Base-by-base conservation (phyloP, 2,329 filamentous ascomycete species). In the Ceratocystis papillata region DNA sequence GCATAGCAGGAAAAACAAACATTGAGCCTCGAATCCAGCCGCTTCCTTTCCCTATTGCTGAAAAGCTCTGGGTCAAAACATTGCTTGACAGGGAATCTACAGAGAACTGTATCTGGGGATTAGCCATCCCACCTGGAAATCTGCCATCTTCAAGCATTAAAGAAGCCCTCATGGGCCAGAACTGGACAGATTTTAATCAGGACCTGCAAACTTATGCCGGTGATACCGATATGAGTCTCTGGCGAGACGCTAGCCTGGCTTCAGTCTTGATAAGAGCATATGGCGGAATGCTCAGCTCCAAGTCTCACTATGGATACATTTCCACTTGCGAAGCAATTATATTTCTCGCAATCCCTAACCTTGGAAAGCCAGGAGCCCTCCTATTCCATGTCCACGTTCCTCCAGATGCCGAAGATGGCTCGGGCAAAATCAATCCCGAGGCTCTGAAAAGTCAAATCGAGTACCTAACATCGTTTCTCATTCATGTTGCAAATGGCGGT, bases 61-160 rank as follows among this genome's bases (percentile, higher is more conserved):
- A 57, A 22, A 57, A 57, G 15, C 53, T 57, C 12, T 57, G 53
- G 53, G 53, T 57, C 53, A 57, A 57, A 28, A 57, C 53, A 22
- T 7, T 12, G 53, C 22, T 6, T 22, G 20, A 15, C 17, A 28
- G 20, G 8, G 53, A 57, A 20, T 57, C 53, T 28, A 30, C 17
- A 17, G 53, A 57, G 17, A 57, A 17, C 10, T 57, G 53, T 15
- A 57, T 57, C 53, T 57, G 53, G 53, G 53, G 53, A 17, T 28
- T 57, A 6, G 53, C 53, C 5, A 22, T 57, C 6, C 53, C 22
- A 5, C 53, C 53, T 8, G 53, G 17, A 28, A 17, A 33, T 22
- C 25, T 57, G 8, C 53, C 53, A 6, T 30, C 22, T 30, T 57
- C 22, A 10, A 33, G 53, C 12, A 57, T 57, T 10, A 57, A 57